Conservation (phyloP, 257 asterid genomes). For the Mentha longifolia region DNA sequence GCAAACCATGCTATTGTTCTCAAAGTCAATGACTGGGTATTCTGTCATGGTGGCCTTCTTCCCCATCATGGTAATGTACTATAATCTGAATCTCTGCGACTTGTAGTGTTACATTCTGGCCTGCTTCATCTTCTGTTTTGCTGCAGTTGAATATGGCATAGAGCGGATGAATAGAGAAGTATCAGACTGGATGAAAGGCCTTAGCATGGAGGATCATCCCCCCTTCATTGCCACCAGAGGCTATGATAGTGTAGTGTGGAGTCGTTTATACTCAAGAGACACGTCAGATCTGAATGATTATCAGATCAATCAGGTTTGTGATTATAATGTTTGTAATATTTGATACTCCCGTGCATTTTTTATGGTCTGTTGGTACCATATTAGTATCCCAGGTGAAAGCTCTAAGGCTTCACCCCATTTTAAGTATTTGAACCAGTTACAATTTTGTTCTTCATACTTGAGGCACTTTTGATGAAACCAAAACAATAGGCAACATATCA, state of each 20-base stretch:
- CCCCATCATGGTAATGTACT: slow-evolving; percentile 85
- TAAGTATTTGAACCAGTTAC: not conserved
- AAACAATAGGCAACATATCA: not conserved
- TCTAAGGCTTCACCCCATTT: slow-evolving; percentile 14
- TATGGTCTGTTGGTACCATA: slow-evolving; percentile 1
- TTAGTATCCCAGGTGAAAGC: not conserved
- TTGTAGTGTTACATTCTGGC: slow-evolving; percentile 10
- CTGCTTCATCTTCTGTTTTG: not conserved
- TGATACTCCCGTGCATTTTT: slow-evolving; percentile 4
- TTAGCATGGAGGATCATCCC: slow-evolving; percentile 47
- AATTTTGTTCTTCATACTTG: not conserved
- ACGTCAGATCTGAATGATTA: slow-evolving; percentile 60
- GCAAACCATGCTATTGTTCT: slow-evolving; percentile 82
- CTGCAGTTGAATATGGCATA: slow-evolving; percentile 86
- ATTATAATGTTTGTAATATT: slow-evolving; percentile 13
- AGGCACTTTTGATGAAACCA: not conserved
- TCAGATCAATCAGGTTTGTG: slow-evolving; percentile 71
- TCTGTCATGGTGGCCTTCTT: slow-evolving; percentile 98
- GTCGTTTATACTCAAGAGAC: slow-evolving; percentile 87
- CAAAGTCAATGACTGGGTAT: slow-evolving; percentile 90
- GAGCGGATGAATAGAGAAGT: slow-evolving; percentile 86
- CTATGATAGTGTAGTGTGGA: slow-evolving; percentile 97
- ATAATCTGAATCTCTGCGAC: not conserved
- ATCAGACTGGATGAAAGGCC: slow-evolving; percentile 89
- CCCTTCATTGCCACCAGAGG: slow-evolving; percentile 94